Percentiles rank a stretch among this genome's conserved stretches.
phyloP scores from a whole-genome alignment of 345 rosid genomes.

The Populus pruinosa region DNA sequence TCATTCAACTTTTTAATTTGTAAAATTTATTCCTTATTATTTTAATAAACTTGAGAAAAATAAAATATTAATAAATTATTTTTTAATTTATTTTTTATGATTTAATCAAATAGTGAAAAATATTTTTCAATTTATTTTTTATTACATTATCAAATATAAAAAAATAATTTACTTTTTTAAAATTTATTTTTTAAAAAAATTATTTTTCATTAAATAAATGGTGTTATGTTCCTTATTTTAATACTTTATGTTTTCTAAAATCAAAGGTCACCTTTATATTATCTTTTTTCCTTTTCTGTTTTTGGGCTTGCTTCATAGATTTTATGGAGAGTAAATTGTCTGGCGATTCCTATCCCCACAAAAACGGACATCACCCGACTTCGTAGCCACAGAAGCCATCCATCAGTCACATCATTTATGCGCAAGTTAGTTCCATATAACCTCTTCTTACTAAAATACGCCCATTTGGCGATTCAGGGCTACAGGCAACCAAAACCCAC shows the following conservation, averaged over 20 bases:
- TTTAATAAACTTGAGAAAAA: too few species aligned
- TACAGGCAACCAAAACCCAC: background rate
- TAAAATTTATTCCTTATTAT: too few species aligned
- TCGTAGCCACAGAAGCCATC: constrained; percentile 34
- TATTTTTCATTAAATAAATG: too few species aligned
- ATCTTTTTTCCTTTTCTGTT: background rate
- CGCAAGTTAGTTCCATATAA: constrained; percentile 18
- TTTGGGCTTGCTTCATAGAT: background rate
- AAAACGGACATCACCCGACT: constrained; percentile 2
- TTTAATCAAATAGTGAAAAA: too few species aligned
- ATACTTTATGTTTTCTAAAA: background rate
- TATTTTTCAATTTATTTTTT: too few species aligned
- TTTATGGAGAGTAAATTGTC: background rate
- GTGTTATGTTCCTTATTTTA: background rate
- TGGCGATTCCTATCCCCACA: background rate
- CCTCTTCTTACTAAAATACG: constrained; percentile 18
- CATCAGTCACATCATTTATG: constrained; percentile 9
- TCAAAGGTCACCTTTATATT: too few species aligned
- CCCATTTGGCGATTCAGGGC: constrained; percentile 2
- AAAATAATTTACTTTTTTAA: too few species aligned
- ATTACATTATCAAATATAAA: too few species aligned
- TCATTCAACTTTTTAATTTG: too few species aligned
- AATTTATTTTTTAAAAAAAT: too few species aligned
- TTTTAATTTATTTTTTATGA: too few species aligned
- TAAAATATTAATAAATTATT: too few species aligned